A percentile compares a stretch with the other conserved stretches of the same genome.
Evolutionary conservation across 164 flowering plant species (phyloP).

Genomic region (Umbilicus rupestris): DNA sequence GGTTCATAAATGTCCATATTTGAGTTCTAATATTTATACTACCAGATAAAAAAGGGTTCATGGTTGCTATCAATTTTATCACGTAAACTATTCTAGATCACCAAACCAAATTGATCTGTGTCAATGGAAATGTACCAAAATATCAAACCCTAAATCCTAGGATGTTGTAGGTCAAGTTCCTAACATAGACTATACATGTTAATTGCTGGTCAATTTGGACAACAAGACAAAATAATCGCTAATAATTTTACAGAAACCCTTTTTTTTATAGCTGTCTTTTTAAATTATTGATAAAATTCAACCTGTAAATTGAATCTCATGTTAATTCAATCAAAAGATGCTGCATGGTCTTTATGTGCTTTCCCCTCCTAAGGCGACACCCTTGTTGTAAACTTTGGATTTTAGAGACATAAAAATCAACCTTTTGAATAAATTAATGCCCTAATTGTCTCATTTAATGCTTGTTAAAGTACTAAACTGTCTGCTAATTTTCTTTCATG

Average conservation of each 20-base stretch:
- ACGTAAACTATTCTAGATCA: background rate
- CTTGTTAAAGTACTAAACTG: background rate
- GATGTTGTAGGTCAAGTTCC: background rate
- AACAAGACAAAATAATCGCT: too few species aligned
- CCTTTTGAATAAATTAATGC: background rate
- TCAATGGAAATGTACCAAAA: background rate
- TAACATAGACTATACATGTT: too few species aligned
- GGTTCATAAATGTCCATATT: background rate
- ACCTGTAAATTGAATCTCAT: too few species aligned
- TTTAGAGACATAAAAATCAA: background rate
- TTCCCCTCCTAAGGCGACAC: background rate
- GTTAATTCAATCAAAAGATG: too few species aligned
- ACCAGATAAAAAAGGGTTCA: too few species aligned
- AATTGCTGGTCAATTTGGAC: too few species aligned
- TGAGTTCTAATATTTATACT: background rate
- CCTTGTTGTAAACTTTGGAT: background rate
- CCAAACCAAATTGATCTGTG: background rate
- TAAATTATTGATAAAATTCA: too few species aligned
- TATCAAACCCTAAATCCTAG: background rate
- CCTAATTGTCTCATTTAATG: background rate
- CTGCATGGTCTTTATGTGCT: background rate
- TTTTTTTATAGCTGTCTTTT: too few species aligned
- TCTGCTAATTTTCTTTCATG: constrained; percentile 4
- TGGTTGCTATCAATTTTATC: background rate
- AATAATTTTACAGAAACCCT: too few species aligned